Conservation (phyloP, 2,329 filamentous ascomycete genomes). For the Diaporthe velutina region DNA sequence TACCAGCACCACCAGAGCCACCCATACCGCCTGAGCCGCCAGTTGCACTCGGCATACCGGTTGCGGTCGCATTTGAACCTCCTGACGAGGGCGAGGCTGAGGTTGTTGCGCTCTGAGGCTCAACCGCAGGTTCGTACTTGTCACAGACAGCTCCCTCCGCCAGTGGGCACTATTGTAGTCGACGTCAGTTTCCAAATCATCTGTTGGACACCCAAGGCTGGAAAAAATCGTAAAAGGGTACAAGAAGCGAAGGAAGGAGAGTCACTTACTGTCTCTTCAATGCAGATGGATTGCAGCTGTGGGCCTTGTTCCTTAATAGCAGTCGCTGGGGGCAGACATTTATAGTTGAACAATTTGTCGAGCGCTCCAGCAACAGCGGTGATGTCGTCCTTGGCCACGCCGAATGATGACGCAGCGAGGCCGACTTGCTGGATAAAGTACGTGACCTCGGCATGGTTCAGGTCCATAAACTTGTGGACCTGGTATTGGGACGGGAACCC, state of each 20-base stretch:
- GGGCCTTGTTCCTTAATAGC: conserved; percentile 59
- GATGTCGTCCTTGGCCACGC: conserved; percentile 67
- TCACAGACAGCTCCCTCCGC: conserved; percentile 60
- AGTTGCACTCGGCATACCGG: neutral
- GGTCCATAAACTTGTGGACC: conserved; percentile 72
- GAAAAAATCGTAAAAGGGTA: too few species aligned
- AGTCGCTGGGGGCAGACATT: conserved; percentile 60
- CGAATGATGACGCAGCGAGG: conserved; percentile 68
- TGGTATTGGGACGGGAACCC: conserved; percentile 62
- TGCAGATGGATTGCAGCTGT: conserved; percentile 69
- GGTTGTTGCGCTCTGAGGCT: conserved; percentile 34
- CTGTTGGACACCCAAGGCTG: too few species aligned
- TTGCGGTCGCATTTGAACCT: conserved; percentile 12
- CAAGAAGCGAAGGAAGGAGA: neutral
- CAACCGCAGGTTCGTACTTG: conserved; percentile 53
- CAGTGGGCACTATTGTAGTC: conserved; percentile 55
- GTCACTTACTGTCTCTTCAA: conserved; percentile 49
- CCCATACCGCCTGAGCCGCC: neutral
- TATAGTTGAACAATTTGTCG: conserved; percentile 62
- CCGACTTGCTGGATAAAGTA: conserved; percentile 73
- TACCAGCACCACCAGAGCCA: neutral
- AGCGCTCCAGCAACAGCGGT: conserved; percentile 62
- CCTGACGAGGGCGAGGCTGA: neutral
- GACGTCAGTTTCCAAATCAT: neutral
- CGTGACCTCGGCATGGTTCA: conserved; percentile 62